These are phyloP conservation scores for Hordeum marinum DNA, from an alignment of 176 grass and related monocot species.

Conservation along the genomic window DNA sequence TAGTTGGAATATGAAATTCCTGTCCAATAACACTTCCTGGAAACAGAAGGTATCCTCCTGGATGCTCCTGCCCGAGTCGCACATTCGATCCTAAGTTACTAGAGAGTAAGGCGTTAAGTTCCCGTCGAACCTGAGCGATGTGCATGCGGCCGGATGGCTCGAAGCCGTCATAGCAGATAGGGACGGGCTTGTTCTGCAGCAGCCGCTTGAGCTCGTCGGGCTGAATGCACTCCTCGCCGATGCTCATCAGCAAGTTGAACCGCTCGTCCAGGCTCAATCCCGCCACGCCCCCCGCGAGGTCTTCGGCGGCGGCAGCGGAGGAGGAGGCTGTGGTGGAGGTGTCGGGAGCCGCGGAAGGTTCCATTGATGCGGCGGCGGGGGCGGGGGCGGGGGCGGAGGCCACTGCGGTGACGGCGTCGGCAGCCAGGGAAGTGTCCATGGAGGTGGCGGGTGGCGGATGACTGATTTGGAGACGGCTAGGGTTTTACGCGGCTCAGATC, in stretches of 20 bases:
- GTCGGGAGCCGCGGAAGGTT: neutral
- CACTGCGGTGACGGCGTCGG: too few species aligned
- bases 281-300: constrained; percentile 5
- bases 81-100: neutral
- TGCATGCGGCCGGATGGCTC: constrained; percentile 86
- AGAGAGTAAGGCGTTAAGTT: neutral
- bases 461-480: neutral
- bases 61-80: neutral
- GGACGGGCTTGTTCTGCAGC: constrained; percentile 59
- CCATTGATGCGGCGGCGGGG: neutral
- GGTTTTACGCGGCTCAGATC: neutral
- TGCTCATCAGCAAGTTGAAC: constrained; percentile 49
- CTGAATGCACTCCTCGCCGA: constrained; percentile 89
- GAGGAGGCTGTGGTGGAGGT: neutral
- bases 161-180: constrained; percentile 78
- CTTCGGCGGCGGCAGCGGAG: neutral
- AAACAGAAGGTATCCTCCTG: neutral
- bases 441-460: neutral
- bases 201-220: constrained; percentile 58
- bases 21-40: neutral
- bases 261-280: constrained; percentile 40
- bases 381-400: neutral
- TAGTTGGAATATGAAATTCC: neutral
- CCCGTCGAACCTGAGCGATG: constrained; percentile 65
- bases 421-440: neutral